Base-by-base conservation (phyloP, 78 protist species). In the Polysphondylium violaceum region DNA sequence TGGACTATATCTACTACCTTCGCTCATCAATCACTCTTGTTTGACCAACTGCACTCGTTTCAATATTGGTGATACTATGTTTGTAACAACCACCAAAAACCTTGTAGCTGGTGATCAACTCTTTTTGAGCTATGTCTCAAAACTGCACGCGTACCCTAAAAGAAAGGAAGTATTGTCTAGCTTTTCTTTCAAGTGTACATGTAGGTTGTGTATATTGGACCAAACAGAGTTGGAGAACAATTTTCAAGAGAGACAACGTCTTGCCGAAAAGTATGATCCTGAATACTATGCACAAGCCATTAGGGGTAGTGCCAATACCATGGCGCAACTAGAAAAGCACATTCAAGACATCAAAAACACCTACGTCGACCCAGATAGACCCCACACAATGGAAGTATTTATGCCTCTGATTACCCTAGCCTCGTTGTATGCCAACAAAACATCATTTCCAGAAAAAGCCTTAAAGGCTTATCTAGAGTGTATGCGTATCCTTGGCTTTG, bases 31-130 rank as follows among this genome's bases (percentile, higher is more conserved):
- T 50, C 77, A 72, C 12, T 29, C 2, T 9, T 72, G 77, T 51
- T 16, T 72, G 2, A 7, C 58, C 6, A 72, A 72, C 36, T 3
- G n/a, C 3, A 31, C 77, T 50, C 58, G 77, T 6, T 50, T 72
- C 40, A 50, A 8, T 51, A 72, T 72, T 50, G 77, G 77, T 51
- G 77, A 72, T 6, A 31, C n/a, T 5, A 72, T 72, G 77, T 50
- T 72, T 50, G 5, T 72, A 29, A 9, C 6, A 31, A 31, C 61
- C 2, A 27, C 58, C 33, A 72, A 8, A 16, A 27, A 8, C 38
- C 3, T 72, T 2, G 27, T 8, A 29, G 77, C 77, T 3, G 35
- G 35, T 31, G 50, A 72, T 14, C 50, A 72, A 35, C 2, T 72
- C 25, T 3, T 50, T 7, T 6, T 36, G 5, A 11, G 29, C 55